Percentiles rank a stretch among this genome's conserved stretches.
These are phyloP conservation scores for Diutina rugosa DNA, from an alignment of 1,139 yeast genomes.

Conservation along the genomic window DNA sequence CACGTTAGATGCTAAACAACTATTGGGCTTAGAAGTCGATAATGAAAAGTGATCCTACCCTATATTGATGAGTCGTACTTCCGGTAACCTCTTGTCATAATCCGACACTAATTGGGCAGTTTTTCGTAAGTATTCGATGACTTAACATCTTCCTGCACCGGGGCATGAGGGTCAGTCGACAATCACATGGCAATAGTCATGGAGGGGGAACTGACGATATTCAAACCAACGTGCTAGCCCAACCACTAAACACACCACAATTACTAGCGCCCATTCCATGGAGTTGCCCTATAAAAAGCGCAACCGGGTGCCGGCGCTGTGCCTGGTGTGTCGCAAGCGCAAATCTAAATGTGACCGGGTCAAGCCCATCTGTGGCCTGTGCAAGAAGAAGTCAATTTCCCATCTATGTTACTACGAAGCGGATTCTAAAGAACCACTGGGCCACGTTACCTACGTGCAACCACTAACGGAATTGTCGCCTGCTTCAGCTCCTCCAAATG, in stretches of 20 bases:
- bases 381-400: slow-evolving; percentile 61
- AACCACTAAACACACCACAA: background rate
- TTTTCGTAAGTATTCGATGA: too few species aligned
- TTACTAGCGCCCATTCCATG: background rate
- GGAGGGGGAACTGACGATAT: background rate
- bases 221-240: background rate
- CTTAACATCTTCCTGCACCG: background rate
- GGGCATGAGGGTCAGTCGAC: background rate
- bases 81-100: background rate
- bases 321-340: slow-evolving; percentile 32
- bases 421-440: background rate
- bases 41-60: background rate
- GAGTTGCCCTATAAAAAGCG: slow-evolving; percentile 12
- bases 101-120: background rate
- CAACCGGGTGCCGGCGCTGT: slow-evolving; percentile 30
- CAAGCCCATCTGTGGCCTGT: slow-evolving; percentile 61
- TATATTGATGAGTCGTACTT: too few species aligned
- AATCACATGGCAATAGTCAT: background rate
- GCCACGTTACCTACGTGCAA: background rate
- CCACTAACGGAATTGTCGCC: background rate
- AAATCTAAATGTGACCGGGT: slow-evolving; percentile 46
- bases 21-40: background rate
- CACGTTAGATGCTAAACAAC: background rate
- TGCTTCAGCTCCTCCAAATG: background rate
- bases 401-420: slow-evolving; percentile 59